Evolutionary conservation across 176 grass and related monocot species (phyloP).

Genomic region (Echinochloa phyllopogon): DNA sequence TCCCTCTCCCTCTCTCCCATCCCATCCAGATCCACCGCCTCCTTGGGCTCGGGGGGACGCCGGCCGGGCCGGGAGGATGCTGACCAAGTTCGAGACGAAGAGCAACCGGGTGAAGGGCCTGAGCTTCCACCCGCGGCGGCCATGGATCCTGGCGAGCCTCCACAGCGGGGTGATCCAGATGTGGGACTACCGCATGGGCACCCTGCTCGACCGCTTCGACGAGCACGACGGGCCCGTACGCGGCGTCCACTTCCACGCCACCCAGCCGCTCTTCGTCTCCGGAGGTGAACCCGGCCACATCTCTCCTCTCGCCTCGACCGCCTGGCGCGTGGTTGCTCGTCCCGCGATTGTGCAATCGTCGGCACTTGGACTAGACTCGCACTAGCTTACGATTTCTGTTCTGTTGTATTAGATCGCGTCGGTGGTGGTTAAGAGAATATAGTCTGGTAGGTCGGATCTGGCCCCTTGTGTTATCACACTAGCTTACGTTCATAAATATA

Average conservation of each 20-base stretch:
- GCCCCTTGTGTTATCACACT: background rate
- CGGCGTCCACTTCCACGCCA: slow-evolving; percentile 95
- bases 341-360: background rate
- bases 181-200: slow-evolving; percentile 99
- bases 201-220: slow-evolving; percentile 97
- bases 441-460: slow-evolving; percentile 41
- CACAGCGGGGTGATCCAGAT: slow-evolving; percentile 99
- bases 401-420: slow-evolving; percentile 19
- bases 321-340: background rate
- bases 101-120: slow-evolving; percentile 98
- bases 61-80: slow-evolving; percentile 61
- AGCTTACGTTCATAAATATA: background rate
- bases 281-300: slow-evolving; percentile 65
- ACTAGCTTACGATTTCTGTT: background rate
- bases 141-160: slow-evolving; percentile 96
- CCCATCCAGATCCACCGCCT: slow-evolving; percentile 44
- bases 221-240: slow-evolving; percentile 97
- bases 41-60: slow-evolving; percentile 22
- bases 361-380: background rate
- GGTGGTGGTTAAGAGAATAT: slow-evolving; percentile 3
- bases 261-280: slow-evolving; percentile 96
- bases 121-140: slow-evolving; percentile 90
- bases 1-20: background rate
- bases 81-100: slow-evolving; percentile 99
- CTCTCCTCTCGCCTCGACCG: background rate